phyloP scores from a whole-genome alignment of 2,329 filamentous ascomycete species.

The Verticillium klebahnii region DNA sequence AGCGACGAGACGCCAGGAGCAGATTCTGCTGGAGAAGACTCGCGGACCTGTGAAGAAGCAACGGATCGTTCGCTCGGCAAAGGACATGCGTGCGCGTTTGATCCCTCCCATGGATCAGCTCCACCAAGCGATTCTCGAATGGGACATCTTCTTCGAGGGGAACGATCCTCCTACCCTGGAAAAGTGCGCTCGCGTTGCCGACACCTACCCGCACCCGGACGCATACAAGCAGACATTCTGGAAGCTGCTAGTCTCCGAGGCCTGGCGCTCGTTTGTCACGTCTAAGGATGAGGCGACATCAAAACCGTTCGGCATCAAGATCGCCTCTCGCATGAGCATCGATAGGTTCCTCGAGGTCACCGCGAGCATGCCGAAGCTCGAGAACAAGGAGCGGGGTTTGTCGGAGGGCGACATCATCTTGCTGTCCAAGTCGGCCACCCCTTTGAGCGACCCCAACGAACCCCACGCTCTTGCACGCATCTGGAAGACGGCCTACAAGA shows the following conservation, averaged over 20 bases:
- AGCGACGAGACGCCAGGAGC: constrained; percentile 38
- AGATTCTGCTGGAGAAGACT: constrained; percentile 48
- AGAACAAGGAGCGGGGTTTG: constrained; percentile 67
- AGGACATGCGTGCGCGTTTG: constrained; percentile 90
- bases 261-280: constrained; percentile 91
- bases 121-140: constrained; percentile 81
- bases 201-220: constrained; percentile 68
- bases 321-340: constrained; percentile 82
- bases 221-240: constrained; percentile 89
- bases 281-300: constrained; percentile 80
- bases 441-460: constrained; percentile 59
- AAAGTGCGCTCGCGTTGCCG: constrained; percentile 68
- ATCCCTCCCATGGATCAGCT: constrained; percentile 82
- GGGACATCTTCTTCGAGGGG: constrained; percentile 91
- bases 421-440: constrained; percentile 68
- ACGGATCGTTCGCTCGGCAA: constrained; percentile 74
- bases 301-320: constrained; percentile 80
- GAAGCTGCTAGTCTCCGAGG: constrained; percentile 84
- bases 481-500: constrained; percentile 74
- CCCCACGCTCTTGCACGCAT: constrained; percentile 86
- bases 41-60: constrained; percentile 78
- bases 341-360: constrained; percentile 92
- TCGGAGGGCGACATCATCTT: constrained; percentile 86
- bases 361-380: constrained; percentile 67
- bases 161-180: constrained; percentile 78